Evolutionary conservation across 2,329 filamentous ascomycete species (phyloP).

Genomic region (Colletotrichum lini): DNA sequence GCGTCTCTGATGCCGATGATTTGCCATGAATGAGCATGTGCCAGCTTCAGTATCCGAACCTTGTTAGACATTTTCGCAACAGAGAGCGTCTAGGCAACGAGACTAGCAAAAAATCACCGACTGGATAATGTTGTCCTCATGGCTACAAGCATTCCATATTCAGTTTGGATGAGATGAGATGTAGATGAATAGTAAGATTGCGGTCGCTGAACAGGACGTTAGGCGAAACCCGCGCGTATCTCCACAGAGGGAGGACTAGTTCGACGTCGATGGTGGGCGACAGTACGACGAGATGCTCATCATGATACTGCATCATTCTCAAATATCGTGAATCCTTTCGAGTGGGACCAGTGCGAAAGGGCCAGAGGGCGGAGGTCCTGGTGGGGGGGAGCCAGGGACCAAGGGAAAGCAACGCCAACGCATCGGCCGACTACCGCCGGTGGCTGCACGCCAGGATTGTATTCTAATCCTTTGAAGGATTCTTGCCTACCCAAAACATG

Average conservation of each 20-base stretch:
- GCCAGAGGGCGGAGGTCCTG: not conserved
- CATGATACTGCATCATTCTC: not conserved
- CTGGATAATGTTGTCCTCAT: not conserved
- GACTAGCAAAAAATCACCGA: not conserved
- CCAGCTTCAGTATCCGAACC: slow-evolving; percentile 3
- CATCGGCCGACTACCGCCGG: slow-evolving; percentile 9
- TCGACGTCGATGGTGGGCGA: not conserved
- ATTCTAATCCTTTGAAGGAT: not conserved
- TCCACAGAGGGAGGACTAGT: not conserved
- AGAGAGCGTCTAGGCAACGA: not conserved
- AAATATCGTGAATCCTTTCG: slow-evolving; percentile 5
- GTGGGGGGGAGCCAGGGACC: not conserved
- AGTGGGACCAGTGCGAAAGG: slow-evolving; percentile 7
- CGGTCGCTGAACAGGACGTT: not conserved
- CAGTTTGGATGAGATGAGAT: not conserved
- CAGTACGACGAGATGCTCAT: slow-evolving; percentile 14
- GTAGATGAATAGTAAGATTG: not conserved
- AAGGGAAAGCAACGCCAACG: not conserved
- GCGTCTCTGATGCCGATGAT: not conserved
- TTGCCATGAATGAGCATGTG: not conserved
- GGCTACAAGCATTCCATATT: not conserved
- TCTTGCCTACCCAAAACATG: not conserved
- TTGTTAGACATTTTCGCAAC: not conserved
- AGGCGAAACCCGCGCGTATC: not conserved
- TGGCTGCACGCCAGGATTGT: not conserved